Evolutionary conservation across 2,329 filamentous ascomycete species (phyloP).

Genomic region (Monilinia fructigena): DNA sequence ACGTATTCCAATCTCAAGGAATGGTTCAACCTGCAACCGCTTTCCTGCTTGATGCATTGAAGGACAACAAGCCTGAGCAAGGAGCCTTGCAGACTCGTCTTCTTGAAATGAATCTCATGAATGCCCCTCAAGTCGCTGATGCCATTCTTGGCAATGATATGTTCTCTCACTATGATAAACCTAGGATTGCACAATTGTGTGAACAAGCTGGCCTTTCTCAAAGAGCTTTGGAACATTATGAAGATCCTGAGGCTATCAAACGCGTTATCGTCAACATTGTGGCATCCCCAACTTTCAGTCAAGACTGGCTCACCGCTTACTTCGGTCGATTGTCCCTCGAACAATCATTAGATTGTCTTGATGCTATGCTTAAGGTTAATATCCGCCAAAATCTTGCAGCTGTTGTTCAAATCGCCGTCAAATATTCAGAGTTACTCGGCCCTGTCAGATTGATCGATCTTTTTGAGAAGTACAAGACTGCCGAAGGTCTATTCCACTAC

Average conservation of each 20-base stretch:
- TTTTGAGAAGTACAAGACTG: constrained; percentile 95
- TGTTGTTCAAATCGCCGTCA: constrained; percentile 93
- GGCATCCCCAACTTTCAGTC: constrained; percentile 77
- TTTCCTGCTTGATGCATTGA: constrained; percentile 94
- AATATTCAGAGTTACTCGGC: constrained; percentile 93
- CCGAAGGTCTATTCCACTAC: constrained; percentile 97
- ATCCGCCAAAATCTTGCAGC: constrained; percentile 95
- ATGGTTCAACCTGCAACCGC: constrained; percentile 97
- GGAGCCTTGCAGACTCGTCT: constrained; percentile 90
- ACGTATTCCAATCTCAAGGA: constrained; percentile 96
- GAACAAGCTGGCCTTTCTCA: constrained; percentile 87
- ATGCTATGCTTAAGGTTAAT: constrained; percentile 95
- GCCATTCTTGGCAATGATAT: constrained; percentile 97
- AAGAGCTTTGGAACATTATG: constrained; percentile 90
- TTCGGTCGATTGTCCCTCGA: constrained; percentile 95
- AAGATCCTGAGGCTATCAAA: constrained; percentile 87
- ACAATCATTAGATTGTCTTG: constrained; percentile 87
- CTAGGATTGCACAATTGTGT: constrained; percentile 83
- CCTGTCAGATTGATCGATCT: constrained; percentile 86
- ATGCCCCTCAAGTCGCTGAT: constrained; percentile 95
- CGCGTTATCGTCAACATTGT: constrained; percentile 82
- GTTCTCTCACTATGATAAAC: constrained; percentile 95
- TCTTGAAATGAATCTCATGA: constrained; percentile 96
- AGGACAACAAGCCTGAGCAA: constrained; percentile 93
- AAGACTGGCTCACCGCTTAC: constrained; percentile 88